Percentiles rank a stretch among this genome's conserved stretches.
These are phyloP conservation scores for Hydnum rufescens DNA, from an alignment of 768 basidiomycete species.

Conservation along the genomic window DNA sequence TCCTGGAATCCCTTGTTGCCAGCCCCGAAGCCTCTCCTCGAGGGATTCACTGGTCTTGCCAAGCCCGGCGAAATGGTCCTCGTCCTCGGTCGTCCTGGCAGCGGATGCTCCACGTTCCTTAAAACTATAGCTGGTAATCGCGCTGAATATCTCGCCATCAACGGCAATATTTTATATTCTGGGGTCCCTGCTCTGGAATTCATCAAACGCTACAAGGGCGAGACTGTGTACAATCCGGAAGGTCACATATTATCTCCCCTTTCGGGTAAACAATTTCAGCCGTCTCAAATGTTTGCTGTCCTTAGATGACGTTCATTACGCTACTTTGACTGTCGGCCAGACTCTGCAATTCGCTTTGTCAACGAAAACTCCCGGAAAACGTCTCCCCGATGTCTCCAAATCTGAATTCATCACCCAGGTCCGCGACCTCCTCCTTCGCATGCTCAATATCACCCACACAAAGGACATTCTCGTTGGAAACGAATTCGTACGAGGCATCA, in stretches of 20 bases:
- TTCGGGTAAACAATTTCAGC: too few species aligned
- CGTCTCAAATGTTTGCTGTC: slow-evolving; percentile 3
- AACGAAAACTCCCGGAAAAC: slow-evolving; percentile 23
- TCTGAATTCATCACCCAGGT: slow-evolving; percentile 21
- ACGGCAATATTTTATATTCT: slow-evolving; percentile 27
- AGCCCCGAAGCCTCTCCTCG: slow-evolving; percentile 27
- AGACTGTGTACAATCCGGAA: slow-evolving; percentile 29
- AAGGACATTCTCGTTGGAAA: slow-evolving; percentile 59
- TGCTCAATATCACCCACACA: slow-evolving; percentile 60
- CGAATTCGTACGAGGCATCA: slow-evolving; percentile 47
- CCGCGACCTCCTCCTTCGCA: slow-evolving; percentile 35
- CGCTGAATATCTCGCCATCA: slow-evolving; percentile 19
- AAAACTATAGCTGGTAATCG: slow-evolving; percentile 29
- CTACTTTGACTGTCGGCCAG: slow-evolving; percentile 29
- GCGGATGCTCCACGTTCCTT: slow-evolving; percentile 28
- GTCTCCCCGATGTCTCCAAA: slow-evolving; percentile 18
- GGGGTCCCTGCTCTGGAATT: slow-evolving; percentile 29
- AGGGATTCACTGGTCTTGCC: slow-evolving; percentile 30
- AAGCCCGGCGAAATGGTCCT: slow-evolving; percentile 62
- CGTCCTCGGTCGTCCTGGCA: slow-evolving; percentile 24
- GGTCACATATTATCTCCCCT: slow-evolving; percentile 21
- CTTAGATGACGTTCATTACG: slow-evolving; percentile 30
- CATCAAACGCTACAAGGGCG: slow-evolving; percentile 20
- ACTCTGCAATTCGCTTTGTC: slow-evolving; percentile 31
- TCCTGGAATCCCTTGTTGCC: background rate